Evolutionary conservation across 179 eudicot genomes (phyloP).

Genomic region (Corrigiola litoralis): DNA sequence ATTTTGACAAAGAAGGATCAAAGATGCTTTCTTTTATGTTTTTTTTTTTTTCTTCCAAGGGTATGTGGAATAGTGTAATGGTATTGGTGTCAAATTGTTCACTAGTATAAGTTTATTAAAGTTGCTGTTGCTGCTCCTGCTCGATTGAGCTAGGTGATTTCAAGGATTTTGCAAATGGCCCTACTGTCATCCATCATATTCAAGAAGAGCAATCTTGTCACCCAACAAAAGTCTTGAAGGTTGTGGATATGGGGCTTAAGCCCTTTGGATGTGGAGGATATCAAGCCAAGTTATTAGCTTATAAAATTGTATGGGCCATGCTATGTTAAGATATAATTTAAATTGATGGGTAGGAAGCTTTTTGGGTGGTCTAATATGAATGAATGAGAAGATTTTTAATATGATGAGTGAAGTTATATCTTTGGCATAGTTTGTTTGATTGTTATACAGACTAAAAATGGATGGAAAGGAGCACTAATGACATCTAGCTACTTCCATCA

Average conservation of each 20-base stretch:
- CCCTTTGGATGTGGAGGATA: slow-evolving; percentile 20
- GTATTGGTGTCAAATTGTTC: background rate
- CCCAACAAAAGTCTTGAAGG: slow-evolving; percentile 8
- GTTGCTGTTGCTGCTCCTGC: background rate
- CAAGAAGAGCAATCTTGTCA: slow-evolving; percentile 11
- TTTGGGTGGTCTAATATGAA: no score
- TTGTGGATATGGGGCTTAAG: slow-evolving; percentile 1
- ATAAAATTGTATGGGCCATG: background rate
- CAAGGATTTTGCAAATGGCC: background rate
- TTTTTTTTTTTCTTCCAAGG: no score
- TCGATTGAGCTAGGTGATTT: background rate
- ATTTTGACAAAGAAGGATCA: slow-evolving; percentile 35
- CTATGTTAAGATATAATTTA: no score
- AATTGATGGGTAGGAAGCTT: no score
- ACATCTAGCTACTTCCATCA: no score
- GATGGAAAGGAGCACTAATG: no score
- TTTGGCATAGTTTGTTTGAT: no score
- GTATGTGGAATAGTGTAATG: no score
- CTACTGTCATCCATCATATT: slow-evolving; percentile 22
- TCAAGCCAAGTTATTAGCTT: slow-evolving; percentile 15
- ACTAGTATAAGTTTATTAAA: background rate
- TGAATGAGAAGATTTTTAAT: no score
- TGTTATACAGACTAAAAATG: no score
- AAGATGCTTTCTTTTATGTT: background rate
- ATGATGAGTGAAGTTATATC: no score